Base-by-base conservation (phyloP, 1,139 yeast genomes). In the Torulaspora globosa region DNA sequence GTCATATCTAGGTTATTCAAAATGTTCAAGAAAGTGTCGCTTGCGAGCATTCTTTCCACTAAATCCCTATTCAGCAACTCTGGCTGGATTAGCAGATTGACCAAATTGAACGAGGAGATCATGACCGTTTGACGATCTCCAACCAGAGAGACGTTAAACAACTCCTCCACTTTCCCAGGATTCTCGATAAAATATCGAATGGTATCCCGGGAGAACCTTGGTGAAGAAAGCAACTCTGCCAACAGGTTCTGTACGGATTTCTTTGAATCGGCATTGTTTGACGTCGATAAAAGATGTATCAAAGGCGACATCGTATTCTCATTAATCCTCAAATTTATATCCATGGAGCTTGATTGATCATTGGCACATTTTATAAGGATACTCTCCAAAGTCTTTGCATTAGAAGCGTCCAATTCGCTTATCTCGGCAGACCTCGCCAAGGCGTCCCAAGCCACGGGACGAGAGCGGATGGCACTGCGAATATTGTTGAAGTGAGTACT, bases 361-460 rank as follows among this genome's bases (percentile, higher is more conserved):
- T 43, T 48, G 23, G 48, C 50, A 15, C 48, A 48, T 41, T 56
- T 60, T 35, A 60, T 48, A 23, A 63, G 43, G 8, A 53, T 44
- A 31, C 56, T 58, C 42, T 63, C 68, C 41, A 63, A 45, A 15
- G 52, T 49, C 45, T 63, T 63, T 19, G 65, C 65, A 31, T 54
- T 52, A 3, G 58, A 46, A 7, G 66, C 67, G 42, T 63, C 67
- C 30, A 52, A 34, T 37, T 58, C 62, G 44, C 57, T 60, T 38
- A 90, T 73, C 40, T 82, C 78, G 41, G 79, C 81, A 10, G 94
- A 83, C 51, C 96, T 76, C 15, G 87, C 82, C 59, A 84, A 80
- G 7, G 95, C 95, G 62, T 86, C 95, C 97, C 97, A 90, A 21
- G 96, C 95, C 50, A 90, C 79, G 28, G 94, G 84, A 55, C 95